Conservation (phyloP, 805 yeast species). For the Teunomyces barrocoloradensis region DNA sequence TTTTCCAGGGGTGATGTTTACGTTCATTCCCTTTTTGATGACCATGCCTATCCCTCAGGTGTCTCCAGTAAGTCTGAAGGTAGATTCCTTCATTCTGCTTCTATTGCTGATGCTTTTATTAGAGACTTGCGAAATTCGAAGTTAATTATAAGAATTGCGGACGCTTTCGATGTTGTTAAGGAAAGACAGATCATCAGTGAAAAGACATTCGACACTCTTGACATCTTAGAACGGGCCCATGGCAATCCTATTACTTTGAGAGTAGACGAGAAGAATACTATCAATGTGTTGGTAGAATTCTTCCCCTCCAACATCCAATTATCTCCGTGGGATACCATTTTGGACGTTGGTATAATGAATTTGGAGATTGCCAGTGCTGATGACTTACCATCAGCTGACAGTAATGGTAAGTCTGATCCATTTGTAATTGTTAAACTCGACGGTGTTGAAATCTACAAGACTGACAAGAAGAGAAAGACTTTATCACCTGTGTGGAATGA, state of each 20-base stretch:
- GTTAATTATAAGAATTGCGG: constrained; percentile 55
- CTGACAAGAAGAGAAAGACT: constrained; percentile 62
- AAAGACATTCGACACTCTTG: constrained; percentile 47
- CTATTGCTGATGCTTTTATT: constrained; percentile 59
- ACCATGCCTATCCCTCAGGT: constrained; percentile 57
- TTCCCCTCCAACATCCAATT: constrained; percentile 56
- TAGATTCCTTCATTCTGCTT: constrained; percentile 40
- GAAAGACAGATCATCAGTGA: constrained; percentile 53
- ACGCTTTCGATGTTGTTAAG: constrained; percentile 45
- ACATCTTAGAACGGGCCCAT: constrained; percentile 51
- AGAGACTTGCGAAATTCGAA: constrained; percentile 68
- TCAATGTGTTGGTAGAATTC: constrained; percentile 55
- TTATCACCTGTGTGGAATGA: constrained; percentile 80
- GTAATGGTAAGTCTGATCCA: constrained; percentile 80
- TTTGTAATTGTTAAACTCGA: constrained; percentile 52
- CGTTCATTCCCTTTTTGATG: constrained; percentile 65
- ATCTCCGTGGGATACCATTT: constrained; percentile 57
- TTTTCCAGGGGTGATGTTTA: constrained; percentile 47
- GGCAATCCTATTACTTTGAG: constrained; percentile 44
- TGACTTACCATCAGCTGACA: constrained; percentile 56
- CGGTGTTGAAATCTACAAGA: constrained; percentile 52
- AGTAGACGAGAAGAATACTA: constrained; percentile 35
- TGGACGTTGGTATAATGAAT: constrained; percentile 64
- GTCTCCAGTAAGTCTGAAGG: constrained; percentile 49
- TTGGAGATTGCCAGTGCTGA: constrained; percentile 58